Conservation (phyloP, 495 filamentous ascomycete genomes). For the Sphaerosporella brunnea region DNA sequence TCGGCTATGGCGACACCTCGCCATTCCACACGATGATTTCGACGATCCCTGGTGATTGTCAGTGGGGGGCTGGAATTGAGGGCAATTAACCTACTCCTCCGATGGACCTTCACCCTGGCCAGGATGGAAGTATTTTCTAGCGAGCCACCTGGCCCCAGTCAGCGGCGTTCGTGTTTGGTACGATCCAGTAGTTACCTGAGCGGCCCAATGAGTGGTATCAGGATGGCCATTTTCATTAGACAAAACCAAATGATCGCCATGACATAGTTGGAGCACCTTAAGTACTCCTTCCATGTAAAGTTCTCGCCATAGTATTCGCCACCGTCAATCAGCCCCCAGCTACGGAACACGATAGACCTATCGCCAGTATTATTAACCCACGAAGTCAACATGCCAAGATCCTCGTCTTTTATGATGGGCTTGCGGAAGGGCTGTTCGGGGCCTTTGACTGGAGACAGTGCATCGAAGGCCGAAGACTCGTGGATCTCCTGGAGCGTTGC, state of each 20-base stretch:
- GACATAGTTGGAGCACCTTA: constrained; percentile 13
- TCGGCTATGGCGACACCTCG: constrained; percentile 23
- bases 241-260: constrained; percentile 16
- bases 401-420: constrained; percentile 13
- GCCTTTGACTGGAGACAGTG: constrained; percentile 19
- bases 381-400: constrained; percentile 22
- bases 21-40: constrained; percentile 19
- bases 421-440: constrained; percentile 16
- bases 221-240: constrained; percentile 15
- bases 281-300: constrained; percentile 24
- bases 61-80: no score
- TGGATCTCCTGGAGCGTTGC: constrained; percentile 23
- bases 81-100: constrained; percentile 18
- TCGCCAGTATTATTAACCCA: constrained; percentile 18
- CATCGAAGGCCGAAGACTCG: constrained; percentile 16
- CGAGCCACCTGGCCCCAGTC: constrained; percentile 14
- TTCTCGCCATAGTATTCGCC: constrained; percentile 21
- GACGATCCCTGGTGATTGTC: constrained; percentile 9
- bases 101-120: constrained; percentile 17
- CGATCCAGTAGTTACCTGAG: constrained; percentile 12
- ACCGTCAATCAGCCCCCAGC: constrained; percentile 20
- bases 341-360: constrained; percentile 21
- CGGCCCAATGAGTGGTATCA: constrained; percentile 17
- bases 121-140: constrained; percentile 14
- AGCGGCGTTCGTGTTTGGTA: not conserved